These are phyloP conservation scores for Sordariomycetes sp. DNA, from an alignment of 2,329 filamentous ascomycete species.

Conservation along the genomic window DNA sequence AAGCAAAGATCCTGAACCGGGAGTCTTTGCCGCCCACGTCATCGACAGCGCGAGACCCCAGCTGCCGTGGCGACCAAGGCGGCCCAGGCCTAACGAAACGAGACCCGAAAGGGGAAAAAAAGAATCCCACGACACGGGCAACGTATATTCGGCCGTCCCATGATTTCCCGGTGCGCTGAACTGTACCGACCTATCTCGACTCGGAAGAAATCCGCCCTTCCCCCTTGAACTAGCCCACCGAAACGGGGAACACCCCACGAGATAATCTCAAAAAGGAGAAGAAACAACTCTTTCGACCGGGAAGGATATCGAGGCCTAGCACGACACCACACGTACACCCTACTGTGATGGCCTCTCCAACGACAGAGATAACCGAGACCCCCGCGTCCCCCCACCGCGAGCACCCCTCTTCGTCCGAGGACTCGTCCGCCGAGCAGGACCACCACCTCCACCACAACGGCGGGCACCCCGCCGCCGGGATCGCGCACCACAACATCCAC, in stretches of 20 bases:
- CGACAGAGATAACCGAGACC: background rate
- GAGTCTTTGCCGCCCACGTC: too few species aligned
- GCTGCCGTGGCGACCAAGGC: too few species aligned
- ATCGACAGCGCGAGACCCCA: too few species aligned
- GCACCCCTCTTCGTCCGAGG: background rate
- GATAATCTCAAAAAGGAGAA: background rate
- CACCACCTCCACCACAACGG: too few species aligned
- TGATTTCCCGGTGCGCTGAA: background rate
- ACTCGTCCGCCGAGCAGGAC: background rate
- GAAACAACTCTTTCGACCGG: background rate
- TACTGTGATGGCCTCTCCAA: background rate
- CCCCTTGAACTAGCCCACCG: background rate
- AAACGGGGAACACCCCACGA: background rate
- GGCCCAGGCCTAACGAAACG: background rate
- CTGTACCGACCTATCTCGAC: background rate
- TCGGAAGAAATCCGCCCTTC: background rate
- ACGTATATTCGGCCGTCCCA: background rate
- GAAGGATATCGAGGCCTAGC: background rate
- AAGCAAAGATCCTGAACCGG: too few species aligned
- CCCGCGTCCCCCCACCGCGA: background rate
- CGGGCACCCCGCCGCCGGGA: background rate
- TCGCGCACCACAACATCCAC: conserved; percentile 20
- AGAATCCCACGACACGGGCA: background rate
- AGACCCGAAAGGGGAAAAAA: background rate
- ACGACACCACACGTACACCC: background rate